phyloP scores from a whole-genome alignment of 2,329 filamentous ascomycete species.

The Phaeoacremonium minimum region DNA sequence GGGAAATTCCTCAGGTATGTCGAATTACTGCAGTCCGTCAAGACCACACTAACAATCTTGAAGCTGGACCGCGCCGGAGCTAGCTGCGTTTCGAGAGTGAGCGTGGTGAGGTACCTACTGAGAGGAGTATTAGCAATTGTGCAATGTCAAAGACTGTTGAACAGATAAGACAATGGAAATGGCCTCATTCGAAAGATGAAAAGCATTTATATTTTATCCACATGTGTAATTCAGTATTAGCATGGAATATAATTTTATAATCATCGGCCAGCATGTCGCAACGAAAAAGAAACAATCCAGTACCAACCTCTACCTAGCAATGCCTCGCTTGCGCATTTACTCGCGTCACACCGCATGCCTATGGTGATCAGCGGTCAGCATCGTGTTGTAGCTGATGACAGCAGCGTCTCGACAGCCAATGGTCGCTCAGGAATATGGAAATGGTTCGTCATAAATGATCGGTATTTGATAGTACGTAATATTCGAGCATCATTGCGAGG shows the following conservation, averaged over 20 bases:
- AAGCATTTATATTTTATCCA: constrained; percentile 67
- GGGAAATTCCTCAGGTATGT: constrained; percentile 71
- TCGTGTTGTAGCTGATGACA: too few relatives aligned
- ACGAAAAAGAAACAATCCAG: not conserved
- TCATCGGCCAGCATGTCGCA: constrained; percentile 45
- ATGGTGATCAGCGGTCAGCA: too few relatives aligned
- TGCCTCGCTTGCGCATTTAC: too few relatives aligned
- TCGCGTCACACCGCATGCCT: too few relatives aligned
- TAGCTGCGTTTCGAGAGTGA: constrained; percentile 48
- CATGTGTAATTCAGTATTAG: constrained; percentile 67
- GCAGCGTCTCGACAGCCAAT: too few relatives aligned
- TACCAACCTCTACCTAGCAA: too few relatives aligned
- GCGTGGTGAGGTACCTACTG: too few relatives aligned
- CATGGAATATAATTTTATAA: constrained; percentile 70
- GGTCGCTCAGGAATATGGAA: constrained; percentile 14
- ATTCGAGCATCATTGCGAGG: constrained; percentile 32
- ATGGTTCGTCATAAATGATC: constrained; percentile 25
- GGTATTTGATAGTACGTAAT: constrained; percentile 41
- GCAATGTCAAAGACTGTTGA: constrained; percentile 9
- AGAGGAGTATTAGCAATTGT: too few relatives aligned
- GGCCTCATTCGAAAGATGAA: constrained; percentile 80
- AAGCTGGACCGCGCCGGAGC: constrained; percentile 49
- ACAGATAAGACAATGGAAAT: constrained; percentile 15
- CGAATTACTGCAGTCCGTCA: not conserved
- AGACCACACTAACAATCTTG: constrained; percentile 13